Percentiles rank a stretch among this genome's conserved stretches.
phyloP scores from a whole-genome alignment of 169 alveolate genomes.

The Plasmodium falciparum region DNA sequence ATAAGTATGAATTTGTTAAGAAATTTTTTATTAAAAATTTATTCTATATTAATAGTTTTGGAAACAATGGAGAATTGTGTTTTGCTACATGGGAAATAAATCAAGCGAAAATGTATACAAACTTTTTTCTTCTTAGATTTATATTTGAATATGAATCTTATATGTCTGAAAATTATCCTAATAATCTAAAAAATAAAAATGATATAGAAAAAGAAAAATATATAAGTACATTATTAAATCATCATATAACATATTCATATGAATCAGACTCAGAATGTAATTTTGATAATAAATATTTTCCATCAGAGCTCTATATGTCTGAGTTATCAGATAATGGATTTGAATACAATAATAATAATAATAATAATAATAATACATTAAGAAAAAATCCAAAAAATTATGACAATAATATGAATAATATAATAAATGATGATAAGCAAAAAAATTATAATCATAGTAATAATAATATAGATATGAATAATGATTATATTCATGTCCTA shows the following conservation, averaged over 20 bases:
- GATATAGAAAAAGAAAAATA: neutral
- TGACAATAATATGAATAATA: neutral
- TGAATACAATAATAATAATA: neutral
- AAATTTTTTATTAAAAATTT: conserved; percentile 51
- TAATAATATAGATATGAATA: neutral
- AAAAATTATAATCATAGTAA: neutral
- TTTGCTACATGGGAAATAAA: conserved; percentile 53
- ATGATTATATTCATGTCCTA: neutral
- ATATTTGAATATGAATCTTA: conserved; percentile 11
- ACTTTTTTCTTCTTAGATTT: conserved; percentile 45
- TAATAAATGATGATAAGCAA: neutral
- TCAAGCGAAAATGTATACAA: conserved; percentile 13
- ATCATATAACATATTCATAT: conserved; percentile 30
- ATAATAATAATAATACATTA: neutral
- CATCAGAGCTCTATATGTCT: neutral
- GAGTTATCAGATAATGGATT: neutral
- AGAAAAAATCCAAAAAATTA: neutral
- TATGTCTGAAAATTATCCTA: neutral
- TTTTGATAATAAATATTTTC: conserved; percentile 6
- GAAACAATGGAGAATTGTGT: conserved; percentile 57
- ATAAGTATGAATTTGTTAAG: conserved; percentile 20
- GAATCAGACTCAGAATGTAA: conserved; percentile 36
- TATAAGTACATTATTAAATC: neutral
- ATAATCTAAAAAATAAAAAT: neutral
- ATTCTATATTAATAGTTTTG: conserved; percentile 64